Conservation (phyloP, 2,329 filamentous ascomycete species). For the Penicillium concentricum region DNA sequence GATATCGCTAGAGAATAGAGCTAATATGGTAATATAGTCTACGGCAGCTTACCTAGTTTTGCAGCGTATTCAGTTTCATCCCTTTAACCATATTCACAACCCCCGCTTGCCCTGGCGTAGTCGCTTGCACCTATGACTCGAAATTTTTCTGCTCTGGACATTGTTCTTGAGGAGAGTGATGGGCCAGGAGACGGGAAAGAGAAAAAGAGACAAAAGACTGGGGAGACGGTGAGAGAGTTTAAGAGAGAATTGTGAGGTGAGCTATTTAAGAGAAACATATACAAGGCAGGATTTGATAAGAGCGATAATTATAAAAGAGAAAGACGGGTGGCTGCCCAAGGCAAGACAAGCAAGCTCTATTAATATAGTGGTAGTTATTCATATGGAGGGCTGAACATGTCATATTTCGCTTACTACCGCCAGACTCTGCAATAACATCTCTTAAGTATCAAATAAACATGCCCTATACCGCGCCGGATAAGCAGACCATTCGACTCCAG, state of each 20-base stretch:
- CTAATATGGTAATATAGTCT: not conserved
- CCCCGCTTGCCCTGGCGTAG: not conserved
- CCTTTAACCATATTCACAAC: not conserved
- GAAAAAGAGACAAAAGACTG: not conserved
- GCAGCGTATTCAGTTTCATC: not conserved
- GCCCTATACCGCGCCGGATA: conserved; percentile 8
- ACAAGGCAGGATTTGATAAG: too few species aligned
- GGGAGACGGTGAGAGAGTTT: not conserved
- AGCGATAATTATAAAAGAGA: not conserved
- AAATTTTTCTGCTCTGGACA: not conserved
- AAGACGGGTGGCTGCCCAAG: not conserved
- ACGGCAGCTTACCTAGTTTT: not conserved
- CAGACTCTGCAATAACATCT: not conserved
- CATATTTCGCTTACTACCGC: conserved; percentile 1
- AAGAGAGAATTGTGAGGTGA: not conserved
- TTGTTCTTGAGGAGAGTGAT: not conserved
- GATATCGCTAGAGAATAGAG: not conserved
- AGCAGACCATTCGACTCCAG: conserved; percentile 19
- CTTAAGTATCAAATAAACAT: conserved; percentile 9
- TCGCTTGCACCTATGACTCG: not conserved
- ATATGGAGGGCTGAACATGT: not conserved
- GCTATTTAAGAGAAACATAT: not conserved
- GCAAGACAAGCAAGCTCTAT: not conserved
- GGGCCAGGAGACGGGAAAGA: not conserved
- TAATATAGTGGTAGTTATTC: not conserved